Percentiles rank a stretch among this genome's conserved stretches.
These are phyloP conservation scores for Fallopia convolvulus DNA, from an alignment of 148 eudicot species.

Conservation along the genomic window DNA sequence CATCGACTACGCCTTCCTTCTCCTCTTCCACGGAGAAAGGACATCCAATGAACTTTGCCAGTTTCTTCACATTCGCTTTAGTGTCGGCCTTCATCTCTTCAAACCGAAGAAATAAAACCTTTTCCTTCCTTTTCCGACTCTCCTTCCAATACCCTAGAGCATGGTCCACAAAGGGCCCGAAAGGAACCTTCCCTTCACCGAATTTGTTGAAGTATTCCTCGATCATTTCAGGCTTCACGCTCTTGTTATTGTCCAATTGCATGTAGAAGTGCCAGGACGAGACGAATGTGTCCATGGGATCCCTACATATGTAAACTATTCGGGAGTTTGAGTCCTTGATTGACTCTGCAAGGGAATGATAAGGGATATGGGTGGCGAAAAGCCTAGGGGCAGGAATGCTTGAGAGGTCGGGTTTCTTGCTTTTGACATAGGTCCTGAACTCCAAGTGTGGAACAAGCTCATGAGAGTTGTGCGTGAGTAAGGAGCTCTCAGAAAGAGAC, in stretches of 20 bases:
- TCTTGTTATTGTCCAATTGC: conserved; percentile 4
- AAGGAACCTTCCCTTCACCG: conserved; percentile 24
- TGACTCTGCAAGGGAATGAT: conserved; percentile 4
- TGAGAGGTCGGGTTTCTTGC: background rate
- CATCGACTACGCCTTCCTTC: conserved; percentile 21
- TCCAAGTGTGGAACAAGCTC: conserved; percentile 26
- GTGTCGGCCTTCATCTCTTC: conserved; percentile 29
- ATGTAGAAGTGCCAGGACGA: conserved; percentile 8
- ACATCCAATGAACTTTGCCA: conserved; percentile 26
- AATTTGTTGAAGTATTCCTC: conserved; percentile 27
- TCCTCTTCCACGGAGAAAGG: conserved; percentile 26
- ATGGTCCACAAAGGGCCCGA: conserved; percentile 31
- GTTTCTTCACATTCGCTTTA: conserved; percentile 4
- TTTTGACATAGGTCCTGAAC: conserved; percentile 18
- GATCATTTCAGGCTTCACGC: background rate
- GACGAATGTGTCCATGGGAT: conserved; percentile 18
- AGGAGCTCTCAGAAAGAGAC: conserved; percentile 12
- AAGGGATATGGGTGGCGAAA: conserved; percentile 18
- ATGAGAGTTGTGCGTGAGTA: conserved; percentile 29
- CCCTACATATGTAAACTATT: conserved; percentile 16
- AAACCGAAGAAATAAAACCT: conserved; percentile 23
- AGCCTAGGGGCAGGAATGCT: conserved; percentile 4
- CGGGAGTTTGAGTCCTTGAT: conserved; percentile 13
- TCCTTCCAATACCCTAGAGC: conserved; percentile 25
- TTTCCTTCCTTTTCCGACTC: conserved; percentile 18